Evolutionary conservation across 257 asterid species (phyloP), one percentile per base, ranked within the genome.

Genomic region (Marsdenia floribunda): DNA sequence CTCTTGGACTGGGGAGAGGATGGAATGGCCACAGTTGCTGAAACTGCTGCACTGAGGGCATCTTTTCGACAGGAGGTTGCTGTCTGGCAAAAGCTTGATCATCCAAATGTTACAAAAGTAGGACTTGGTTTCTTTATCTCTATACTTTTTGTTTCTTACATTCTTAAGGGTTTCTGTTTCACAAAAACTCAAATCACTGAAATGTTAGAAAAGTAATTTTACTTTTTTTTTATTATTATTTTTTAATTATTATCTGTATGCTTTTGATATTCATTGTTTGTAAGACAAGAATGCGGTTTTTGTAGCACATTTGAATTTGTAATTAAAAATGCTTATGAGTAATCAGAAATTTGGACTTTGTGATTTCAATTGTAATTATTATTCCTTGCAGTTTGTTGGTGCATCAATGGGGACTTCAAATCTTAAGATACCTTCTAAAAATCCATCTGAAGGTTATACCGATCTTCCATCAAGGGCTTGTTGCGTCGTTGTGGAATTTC

Each of bases 371-470:
- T 60, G 24, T 54, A 37, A 19, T 46, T 19, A 18, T 77, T 38
- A 19, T 74, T 72, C 24, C 22, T 75, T 53, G 81, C 74, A 91
- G 97, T 93, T 93, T 77, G 82, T 93, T 37, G 97, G 97, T 68
- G 98, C 98, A 75, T 93, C 97, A 46, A 93, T 93, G 98, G 98
- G 97, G 68, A 93, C 98, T 19, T 88, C 97, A 3, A 89, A 93
- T 64, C 82, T 93, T 60, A 93, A 91, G 87, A 90, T 91, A 58
- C 98, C 98, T 22, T 88, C 96, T 4, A 91, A 90, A 77, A 91
- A 86, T 72, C 93, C 97, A 42, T 84, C 89, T 8, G 97, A 90
- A 26, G 93, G 96, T 22, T 86, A 78, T 59, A 87, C 92, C 33
- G 84, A 80, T 72, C 86, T 88, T 61, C 96, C 98, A 21, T 91